phyloP scores from a whole-genome alignment of 73 alveolate species.

The Paramecium octaurelia region DNA sequence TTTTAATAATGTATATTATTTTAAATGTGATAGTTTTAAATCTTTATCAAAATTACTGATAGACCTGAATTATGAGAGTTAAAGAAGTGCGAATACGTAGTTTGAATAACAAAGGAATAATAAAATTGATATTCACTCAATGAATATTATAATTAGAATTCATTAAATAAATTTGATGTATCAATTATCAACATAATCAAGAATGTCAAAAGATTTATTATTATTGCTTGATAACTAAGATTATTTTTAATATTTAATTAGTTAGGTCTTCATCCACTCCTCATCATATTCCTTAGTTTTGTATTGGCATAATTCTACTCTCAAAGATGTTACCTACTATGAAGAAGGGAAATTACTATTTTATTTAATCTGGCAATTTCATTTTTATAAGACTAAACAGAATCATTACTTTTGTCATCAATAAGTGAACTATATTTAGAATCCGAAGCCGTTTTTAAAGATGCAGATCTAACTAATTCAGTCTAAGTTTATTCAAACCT shows the following conservation, averaged over 20 bases:
- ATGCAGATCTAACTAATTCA: neutral
- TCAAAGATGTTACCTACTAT: neutral
- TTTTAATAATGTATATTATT: no score
- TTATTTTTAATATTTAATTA: neutral
- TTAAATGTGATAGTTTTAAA: no score
- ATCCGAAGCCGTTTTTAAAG: neutral
- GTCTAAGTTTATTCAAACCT: neutral
- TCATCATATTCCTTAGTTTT: neutral
- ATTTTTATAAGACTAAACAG: neutral
- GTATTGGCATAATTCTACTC: neutral
- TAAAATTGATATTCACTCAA: no score
- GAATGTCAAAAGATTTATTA: neutral
- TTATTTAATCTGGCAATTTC: constrained; percentile 1
- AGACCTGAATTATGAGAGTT: no score
- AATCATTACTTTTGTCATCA: neutral
- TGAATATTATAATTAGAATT: neutral
- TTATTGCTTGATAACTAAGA: neutral
- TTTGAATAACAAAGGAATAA: neutral
- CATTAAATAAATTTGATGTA: neutral
- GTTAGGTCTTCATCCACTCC: neutral
- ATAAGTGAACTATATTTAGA: neutral
- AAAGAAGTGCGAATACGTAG: no score
- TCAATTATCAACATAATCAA: neutral
- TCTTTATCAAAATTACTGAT: no score
- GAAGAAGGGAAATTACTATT: neutral